Conservation (phyloP, 108 stramenopile species). For the Chaetoceros tenuissimus region DNA sequence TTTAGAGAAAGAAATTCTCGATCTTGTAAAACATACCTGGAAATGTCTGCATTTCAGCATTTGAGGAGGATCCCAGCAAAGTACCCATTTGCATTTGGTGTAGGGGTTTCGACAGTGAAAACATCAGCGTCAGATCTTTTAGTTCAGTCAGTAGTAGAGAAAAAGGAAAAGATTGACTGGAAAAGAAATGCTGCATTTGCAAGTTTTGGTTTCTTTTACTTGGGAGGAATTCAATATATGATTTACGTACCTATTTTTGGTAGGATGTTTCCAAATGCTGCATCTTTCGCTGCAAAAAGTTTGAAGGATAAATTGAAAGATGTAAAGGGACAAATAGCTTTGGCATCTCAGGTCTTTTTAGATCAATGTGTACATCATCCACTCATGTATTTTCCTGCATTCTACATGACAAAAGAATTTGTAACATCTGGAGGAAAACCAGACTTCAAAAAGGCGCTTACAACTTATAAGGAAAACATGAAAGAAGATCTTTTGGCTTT, state of each 20-base stretch:
- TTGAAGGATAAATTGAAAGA: conserved; percentile 67
- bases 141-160: conserved; percentile 80
- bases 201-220: conserved; percentile 78
- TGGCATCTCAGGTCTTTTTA: conserved; percentile 43
- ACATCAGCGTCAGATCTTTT: conserved; percentile 72
- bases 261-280: conserved; percentile 67
- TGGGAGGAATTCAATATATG: conserved; percentile 80
- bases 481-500: conserved; percentile 68
- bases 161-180: conserved; percentile 68
- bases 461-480: conserved; percentile 55
- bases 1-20: conserved; percentile 69
- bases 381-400: conserved; percentile 86
- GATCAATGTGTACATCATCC: conserved; percentile 83
- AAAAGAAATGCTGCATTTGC: conserved; percentile 86
- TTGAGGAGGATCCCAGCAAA: conserved; percentile 31
- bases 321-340: conserved; percentile 31
- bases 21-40: conserved; percentile 77
- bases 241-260: conserved; percentile 81
- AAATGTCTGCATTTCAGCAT: no score
- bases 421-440: conserved; percentile 53
- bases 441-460: conserved; percentile 39
- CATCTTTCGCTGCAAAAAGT: conserved; percentile 56
- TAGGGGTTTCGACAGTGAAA: conserved; percentile 68
- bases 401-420: conserved; percentile 78
- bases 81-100: conserved; percentile 81